Evolutionary conservation across 495 filamentous ascomycete genomes (phyloP).

Genomic region (Penicillium samsonianum): DNA sequence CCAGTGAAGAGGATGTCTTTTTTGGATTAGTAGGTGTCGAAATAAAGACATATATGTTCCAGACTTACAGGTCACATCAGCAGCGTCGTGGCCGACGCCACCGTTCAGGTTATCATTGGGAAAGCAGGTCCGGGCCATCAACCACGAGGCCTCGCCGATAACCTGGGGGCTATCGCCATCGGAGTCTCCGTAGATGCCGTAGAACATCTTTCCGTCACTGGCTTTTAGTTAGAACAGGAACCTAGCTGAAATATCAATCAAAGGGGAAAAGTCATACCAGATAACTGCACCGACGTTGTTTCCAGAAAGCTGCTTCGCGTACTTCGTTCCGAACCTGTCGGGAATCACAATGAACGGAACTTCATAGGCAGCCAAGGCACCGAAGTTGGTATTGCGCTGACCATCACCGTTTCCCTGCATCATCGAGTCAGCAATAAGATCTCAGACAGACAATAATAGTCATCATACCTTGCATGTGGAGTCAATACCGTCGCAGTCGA

Average conservation of each 20-base stretch:
- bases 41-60: neutral
- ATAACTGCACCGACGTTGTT: constrained; percentile 45
- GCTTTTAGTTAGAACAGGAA: neutral
- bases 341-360: constrained; percentile 44
- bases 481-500: constrained; percentile 43
- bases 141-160: constrained; percentile 44
- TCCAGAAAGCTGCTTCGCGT: constrained; percentile 28
- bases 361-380: constrained; percentile 41
- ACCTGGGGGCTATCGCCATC: constrained; percentile 38
- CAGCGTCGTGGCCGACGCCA: constrained; percentile 28
- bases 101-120: constrained; percentile 37
- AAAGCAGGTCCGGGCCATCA: constrained; percentile 44
- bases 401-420: constrained; percentile 39
- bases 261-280: constrained; percentile 25
- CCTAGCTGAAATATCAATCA: neutral
- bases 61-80: constrained; percentile 41
- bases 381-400: constrained; percentile 35
- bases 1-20: constrained; percentile 42
- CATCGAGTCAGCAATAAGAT: neutral
- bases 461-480: constrained; percentile 31
- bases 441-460: neutral
- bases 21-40: neutral
- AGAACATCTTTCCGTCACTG: constrained; percentile 42
- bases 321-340: constrained; percentile 29
- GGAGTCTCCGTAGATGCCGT: constrained; percentile 42